Evolutionary conservation across 495 filamentous ascomycete genomes (phyloP).

Genomic region (Tetracladium marchalianum): DNA sequence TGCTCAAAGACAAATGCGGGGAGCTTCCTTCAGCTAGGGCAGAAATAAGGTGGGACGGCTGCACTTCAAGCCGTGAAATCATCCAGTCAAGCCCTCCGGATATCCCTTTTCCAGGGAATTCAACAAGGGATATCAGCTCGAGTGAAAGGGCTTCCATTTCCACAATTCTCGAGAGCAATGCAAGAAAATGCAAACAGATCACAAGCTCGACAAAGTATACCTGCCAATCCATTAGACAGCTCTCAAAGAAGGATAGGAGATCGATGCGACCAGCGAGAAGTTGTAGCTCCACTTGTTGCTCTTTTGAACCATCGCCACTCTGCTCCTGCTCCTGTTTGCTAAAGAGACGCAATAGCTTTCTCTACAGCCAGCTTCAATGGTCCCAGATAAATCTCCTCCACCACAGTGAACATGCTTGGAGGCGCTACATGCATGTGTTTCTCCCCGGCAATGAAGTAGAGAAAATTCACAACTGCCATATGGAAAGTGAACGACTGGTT

Average conservation of each 20-base stretch:
- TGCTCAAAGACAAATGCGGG: no score
- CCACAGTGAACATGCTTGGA: slow-evolving; percentile 15
- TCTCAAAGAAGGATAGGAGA: neutral
- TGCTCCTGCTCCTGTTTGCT: neutral
- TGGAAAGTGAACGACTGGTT: slow-evolving; percentile 33
- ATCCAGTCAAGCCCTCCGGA: no score
- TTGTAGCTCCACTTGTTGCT: slow-evolving; percentile 11
- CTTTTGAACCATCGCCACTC: slow-evolving; percentile 8
- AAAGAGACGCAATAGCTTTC: slow-evolving; percentile 18
- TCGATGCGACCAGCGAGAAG: slow-evolving; percentile 11
- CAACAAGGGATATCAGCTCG: no score
- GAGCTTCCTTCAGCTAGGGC: no score
- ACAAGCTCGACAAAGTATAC: no score
- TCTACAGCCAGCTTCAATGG: slow-evolving; percentile 12
- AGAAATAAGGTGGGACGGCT: no score
- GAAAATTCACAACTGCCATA: slow-evolving; percentile 41
- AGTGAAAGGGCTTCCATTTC: no score
- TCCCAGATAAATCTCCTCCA: slow-evolving; percentile 19
- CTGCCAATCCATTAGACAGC: no score
- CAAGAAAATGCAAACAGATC: no score
- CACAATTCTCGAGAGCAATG: no score
- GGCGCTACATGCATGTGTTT: slow-evolving; percentile 15
- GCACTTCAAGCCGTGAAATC: no score
- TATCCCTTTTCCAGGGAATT: no score
- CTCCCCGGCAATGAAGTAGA: slow-evolving; percentile 29